These are phyloP conservation scores for Pichia sp. DNA, from an alignment of 1,139 yeast genomes.

Conservation along the genomic window DNA sequence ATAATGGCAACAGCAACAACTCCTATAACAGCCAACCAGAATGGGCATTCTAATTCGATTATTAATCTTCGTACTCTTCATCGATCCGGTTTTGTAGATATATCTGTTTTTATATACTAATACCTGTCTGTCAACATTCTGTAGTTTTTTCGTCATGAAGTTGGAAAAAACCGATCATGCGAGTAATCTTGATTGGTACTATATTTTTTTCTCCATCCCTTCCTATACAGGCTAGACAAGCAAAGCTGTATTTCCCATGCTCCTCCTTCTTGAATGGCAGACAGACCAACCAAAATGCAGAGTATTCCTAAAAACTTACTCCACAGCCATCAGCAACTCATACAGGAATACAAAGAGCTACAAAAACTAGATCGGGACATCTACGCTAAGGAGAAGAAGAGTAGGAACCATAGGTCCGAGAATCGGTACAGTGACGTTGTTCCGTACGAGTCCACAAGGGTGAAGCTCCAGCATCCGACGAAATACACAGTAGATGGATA, in stretches of 20 bases:
- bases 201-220: background rate
- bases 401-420: conserved; percentile 1
- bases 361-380: conserved; percentile 6
- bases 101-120: background rate
- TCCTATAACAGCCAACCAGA: conserved; percentile 28
- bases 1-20: conserved; percentile 11
- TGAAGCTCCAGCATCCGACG: conserved; percentile 35
- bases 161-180: background rate
- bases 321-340: background rate
- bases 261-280: no score
- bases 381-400: background rate
- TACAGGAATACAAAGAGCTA: background rate
- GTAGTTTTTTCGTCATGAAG: background rate
- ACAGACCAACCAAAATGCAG: background rate
- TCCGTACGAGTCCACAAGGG: conserved; percentile 59
- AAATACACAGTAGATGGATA: conserved; percentile 32
- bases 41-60: conserved; percentile 25
- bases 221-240: background rate
- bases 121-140: background rate
- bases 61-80: background rate
- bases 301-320: background rate
- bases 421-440: conserved; percentile 55
- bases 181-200: background rate
- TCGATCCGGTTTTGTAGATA: background rate
- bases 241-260: no score